Percentiles rank a stretch among this genome's conserved stretches.
Evolutionary conservation across 805 yeast genomes (phyloP).

Genomic region (Candida caryicola): DNA sequence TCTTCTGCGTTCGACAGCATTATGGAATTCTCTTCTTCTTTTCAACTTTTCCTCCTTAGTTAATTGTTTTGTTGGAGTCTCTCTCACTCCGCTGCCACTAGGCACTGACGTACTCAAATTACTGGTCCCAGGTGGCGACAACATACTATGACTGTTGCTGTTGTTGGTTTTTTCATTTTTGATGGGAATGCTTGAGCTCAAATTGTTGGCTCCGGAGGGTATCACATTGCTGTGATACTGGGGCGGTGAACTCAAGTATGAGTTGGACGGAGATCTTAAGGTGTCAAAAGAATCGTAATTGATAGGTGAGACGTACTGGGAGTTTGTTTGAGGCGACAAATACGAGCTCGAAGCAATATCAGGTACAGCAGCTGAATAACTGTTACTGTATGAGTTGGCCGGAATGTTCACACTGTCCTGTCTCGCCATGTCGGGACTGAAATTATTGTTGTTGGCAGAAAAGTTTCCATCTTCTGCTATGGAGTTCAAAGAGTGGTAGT

Average conservation of each 20-base stretch:
- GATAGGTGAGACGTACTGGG: constrained; percentile 32
- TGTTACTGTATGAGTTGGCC: constrained; percentile 13
- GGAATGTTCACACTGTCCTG: constrained; percentile 30
- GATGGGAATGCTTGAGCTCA: constrained; percentile 25
- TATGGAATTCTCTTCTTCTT: constrained; percentile 84
- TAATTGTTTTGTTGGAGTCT: constrained; percentile 32
- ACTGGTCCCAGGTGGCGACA: constrained; percentile 24
- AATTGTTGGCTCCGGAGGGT: constrained; percentile 12
- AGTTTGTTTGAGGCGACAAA: constrained; percentile 32
- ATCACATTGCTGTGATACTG: constrained; percentile 13
- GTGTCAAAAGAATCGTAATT: constrained; percentile 33
- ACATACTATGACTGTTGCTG: constrained; percentile 3
- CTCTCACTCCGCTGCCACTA: constrained; percentile 9
- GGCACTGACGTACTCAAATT: constrained; percentile 34
- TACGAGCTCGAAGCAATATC: constrained; percentile 29
- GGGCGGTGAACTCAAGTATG: constrained; percentile 41
- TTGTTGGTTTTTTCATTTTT: constrained; percentile 11
- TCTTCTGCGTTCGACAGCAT: constrained; percentile 90
- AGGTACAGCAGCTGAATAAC: constrained; percentile 8
- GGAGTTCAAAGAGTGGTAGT: constrained; percentile 28
- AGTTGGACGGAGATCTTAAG: constrained; percentile 31
- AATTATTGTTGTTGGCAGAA: constrained; percentile 16
- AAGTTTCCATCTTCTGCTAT: constrained; percentile 29
- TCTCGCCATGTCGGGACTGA: constrained; percentile 30
- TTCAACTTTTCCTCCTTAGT: constrained; percentile 68